Evolutionary conservation across 352 stramenopile genomes (phyloP), one percentile per base, ranked within the genome.

Genomic region (Globisporangium polare): DNA sequence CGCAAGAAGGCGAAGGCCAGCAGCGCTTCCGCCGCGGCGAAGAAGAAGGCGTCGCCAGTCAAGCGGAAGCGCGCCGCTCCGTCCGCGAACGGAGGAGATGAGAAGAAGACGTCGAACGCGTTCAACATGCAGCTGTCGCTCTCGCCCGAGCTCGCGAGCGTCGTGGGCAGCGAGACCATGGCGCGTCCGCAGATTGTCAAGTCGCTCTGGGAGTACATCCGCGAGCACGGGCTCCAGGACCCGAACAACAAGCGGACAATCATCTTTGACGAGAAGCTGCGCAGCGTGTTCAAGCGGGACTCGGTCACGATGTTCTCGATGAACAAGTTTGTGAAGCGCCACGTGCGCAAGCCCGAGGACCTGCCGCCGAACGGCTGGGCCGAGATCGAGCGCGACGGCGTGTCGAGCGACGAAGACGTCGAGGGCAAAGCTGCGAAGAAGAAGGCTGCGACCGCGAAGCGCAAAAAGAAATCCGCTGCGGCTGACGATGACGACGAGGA

Each of bases 141-240:
- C 45, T 93, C 82, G 5, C 88, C 88, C 0, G 86, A 92, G 58
- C 78, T 97, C 3, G 83, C 80, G 20, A 62, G 66, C 20, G 81
- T 98, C n/a, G 80, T 97, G 0, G 83, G 91, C 33, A 78, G 79
- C 0, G 84, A 95, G 3, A 74, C 78, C 41, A 95, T 96, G 85
- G 87, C 92, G 2, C 78, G 95, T 2, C 92, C 93, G 8, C 90
- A 98, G 61, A 88, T 98, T 39, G 92, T 98, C 35, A 99, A 98
- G 67, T 73, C 76, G n/a, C 59, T 99, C 2, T 99, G 96, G 96
- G 88, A 96, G 53, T 99, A 99, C 71, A 98, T 99, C 56, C 88
- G 86, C 51, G 89, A 97, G 57, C 80, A 99, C 63, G 69, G 96
- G 26, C 79, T 99, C 37, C 96, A 99, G 73, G 95, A 99, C 74